Evolutionary conservation across 2,329 filamentous ascomycete species (phyloP).

Genomic region (Ceratocystis eucalypticola): DNA sequence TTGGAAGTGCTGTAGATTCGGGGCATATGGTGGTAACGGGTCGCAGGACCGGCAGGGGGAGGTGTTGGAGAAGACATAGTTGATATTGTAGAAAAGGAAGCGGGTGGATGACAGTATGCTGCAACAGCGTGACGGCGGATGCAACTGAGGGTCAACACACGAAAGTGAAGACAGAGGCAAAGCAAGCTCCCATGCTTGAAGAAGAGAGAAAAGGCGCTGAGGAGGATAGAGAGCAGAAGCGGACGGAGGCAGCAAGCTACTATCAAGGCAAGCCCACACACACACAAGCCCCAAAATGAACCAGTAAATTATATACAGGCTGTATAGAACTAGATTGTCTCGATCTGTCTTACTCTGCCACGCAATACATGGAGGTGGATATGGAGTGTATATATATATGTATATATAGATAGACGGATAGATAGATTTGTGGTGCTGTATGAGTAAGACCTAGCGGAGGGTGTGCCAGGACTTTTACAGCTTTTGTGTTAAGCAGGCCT

Average conservation of each 20-base stretch:
- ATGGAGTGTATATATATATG: not conserved
- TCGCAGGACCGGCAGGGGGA: not conserved
- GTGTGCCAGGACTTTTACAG: not conserved
- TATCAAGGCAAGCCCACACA: not conserved
- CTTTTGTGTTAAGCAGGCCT: not conserved
- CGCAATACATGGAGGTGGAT: not conserved
- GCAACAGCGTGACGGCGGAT: not conserved
- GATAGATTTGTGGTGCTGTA: too few species aligned
- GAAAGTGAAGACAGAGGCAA: slow-evolving; percentile 8
- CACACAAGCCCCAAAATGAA: not conserved
- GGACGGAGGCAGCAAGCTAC: not conserved
- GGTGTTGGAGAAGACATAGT: not conserved
- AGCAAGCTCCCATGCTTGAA: slow-evolving; percentile 3
- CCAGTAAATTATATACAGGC: not conserved
- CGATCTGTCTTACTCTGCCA: not conserved
- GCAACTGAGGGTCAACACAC: slow-evolving; percentile 7
- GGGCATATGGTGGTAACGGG: not conserved
- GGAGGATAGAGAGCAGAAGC: not conserved
- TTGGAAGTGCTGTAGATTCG: slow-evolving; percentile 3
- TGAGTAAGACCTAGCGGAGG: too few species aligned
- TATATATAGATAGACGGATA: too few species aligned
- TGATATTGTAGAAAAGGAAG: not conserved
- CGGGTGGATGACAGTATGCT: not conserved
- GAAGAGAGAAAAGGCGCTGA: not conserved
- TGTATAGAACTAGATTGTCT: not conserved